Percentiles rank a stretch among this genome's conserved stretches.
Conservation (phyloP, 805 yeast species). For the Maudiozyma serrabonitensis region DNA sequence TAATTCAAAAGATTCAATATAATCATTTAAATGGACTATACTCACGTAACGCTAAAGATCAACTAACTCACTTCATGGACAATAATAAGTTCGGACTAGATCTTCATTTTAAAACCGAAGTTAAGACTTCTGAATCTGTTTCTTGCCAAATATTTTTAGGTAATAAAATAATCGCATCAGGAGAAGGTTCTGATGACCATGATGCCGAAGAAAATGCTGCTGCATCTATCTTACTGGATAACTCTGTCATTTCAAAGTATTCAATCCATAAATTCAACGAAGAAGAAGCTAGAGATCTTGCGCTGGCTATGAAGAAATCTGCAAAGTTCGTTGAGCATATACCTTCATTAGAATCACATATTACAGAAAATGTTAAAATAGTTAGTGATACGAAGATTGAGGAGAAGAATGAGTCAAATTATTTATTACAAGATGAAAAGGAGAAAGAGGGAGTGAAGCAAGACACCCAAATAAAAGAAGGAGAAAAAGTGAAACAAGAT, state of each 20-base stretch:
- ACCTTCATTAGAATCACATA: no score
- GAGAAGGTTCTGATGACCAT: conserved; percentile 49
- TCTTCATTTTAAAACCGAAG: conserved; percentile 1
- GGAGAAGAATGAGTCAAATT: no score
- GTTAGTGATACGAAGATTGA: no score
- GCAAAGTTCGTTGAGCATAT: no score
- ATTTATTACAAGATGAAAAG: neutral
- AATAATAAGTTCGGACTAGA: conserved; percentile 18
- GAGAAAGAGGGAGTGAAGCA: conserved; percentile 6
- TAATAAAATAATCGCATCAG: conserved; percentile 50
- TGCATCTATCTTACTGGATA: conserved; percentile 52
- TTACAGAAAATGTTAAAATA: no score
- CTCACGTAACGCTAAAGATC: conserved; percentile 57
- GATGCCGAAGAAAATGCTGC: conserved; percentile 79
- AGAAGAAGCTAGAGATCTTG: neutral
- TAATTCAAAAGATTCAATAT: conserved; percentile 1
- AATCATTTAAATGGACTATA: conserved; percentile 20
- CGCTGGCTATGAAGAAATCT: neutral
- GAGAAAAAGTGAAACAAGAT: neutral
- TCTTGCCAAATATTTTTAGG: conserved; percentile 47
- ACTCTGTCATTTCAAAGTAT: conserved; percentile 45
- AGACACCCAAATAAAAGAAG: conserved; percentile 8
- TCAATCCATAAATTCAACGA: conserved; percentile 3
- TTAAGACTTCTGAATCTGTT: conserved; percentile 30
- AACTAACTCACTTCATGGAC: conserved; percentile 50